Base-by-base conservation (phyloP, 2,329 filamentous ascomycete species). In the Ophiognomonia clavigignenti-juglandacearum region DNA sequence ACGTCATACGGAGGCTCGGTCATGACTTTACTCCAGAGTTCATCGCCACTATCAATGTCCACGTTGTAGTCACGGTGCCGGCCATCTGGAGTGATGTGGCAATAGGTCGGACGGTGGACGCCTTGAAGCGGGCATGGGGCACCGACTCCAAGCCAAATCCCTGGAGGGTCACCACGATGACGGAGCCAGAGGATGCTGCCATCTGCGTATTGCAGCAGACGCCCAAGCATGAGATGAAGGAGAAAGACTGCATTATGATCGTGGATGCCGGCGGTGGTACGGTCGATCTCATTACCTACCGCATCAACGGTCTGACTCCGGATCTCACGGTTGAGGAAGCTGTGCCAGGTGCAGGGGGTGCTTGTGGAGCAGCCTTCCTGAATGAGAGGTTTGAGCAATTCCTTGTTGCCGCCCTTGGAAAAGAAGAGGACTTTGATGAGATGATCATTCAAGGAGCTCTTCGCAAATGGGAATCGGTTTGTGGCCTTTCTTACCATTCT, bases 31-130 rank as follows among this genome's bases (percentile, higher is more conserved):
- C 71, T 2, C 57, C 60, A 1, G 63, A 62, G 2, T 64, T 73
- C 18, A 60, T 77, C 5, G 60, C 61, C 4, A 68, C 61, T 16
- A 76, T 65, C 0, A 65, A 70, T 0, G 66, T 77, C 51, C 69
- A 80, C 45, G 78, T 78, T 47, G 69, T 80, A 37, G 61, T 81
- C 18, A 79, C 78, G 0, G 76, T 81, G 1, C 78, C 78, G 0
- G 77, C 77, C 5, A 75, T 82, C 7, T 82, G 78, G 78, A 75
- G 71, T 31, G 75, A 78, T 37, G 64, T 64, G 5, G 75, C 77
- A 24, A 79, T 76, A 43, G 66, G 75, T 35, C 69, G 69, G 29
- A 80, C 75, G 1, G 62, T 64, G 38, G 62, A 67, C 41, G 73
- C 73, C 14, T 72, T 68, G 35, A 62, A 68, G 31, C 64, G 62